Evolutionary conservation across 495 filamentous ascomycete genomes (phyloP).

Genomic region (Zalerion maritima): DNA sequence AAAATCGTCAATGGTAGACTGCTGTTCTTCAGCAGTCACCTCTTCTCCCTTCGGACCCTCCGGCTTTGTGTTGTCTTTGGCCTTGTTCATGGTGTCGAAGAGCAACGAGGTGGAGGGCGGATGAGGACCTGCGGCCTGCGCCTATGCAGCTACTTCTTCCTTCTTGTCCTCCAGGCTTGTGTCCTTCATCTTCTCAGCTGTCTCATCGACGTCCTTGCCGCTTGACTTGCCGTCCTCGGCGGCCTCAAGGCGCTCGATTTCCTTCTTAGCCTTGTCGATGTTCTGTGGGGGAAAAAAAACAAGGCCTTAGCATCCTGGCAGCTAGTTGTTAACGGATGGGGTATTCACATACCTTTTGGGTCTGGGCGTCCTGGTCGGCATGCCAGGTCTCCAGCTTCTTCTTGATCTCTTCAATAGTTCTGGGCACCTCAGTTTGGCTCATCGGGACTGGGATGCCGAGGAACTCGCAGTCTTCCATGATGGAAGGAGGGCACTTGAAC

Average conservation of each 20-base stretch:
- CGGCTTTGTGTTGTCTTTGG: too few relatives aligned
- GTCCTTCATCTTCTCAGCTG: constrained; percentile 48
- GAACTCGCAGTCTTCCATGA: constrained; percentile 78
- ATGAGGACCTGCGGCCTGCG: neutral
- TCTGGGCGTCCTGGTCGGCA: constrained; percentile 76
- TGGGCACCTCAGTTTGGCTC: constrained; percentile 65
- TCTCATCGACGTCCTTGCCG: constrained; percentile 26
- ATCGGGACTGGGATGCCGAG: constrained; percentile 76
- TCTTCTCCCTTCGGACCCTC: too few relatives aligned
- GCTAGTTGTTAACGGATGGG: neutral
- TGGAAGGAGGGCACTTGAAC: constrained; percentile 75
- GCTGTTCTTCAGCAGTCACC: too few relatives aligned
- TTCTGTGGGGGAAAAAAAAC: constrained; percentile 39
- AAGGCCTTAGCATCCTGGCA: too few relatives aligned
- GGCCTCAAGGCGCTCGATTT: constrained; percentile 46
- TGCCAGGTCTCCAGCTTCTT: constrained; percentile 90
- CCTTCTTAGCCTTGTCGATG: constrained; percentile 58
- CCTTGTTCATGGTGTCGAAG: too few relatives aligned
- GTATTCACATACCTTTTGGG: constrained; percentile 58
- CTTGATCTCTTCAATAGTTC: constrained; percentile 70
- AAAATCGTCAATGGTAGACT: too few relatives aligned
- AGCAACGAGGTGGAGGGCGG: constrained; percentile 1
- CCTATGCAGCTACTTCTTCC: constrained; percentile 35
- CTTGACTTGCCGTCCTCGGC: constrained; percentile 31
- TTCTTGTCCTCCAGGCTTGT: constrained; percentile 55